Base-by-base conservation (phyloP, 129 eudicot species). In the Pittosporum tobira region DNA sequence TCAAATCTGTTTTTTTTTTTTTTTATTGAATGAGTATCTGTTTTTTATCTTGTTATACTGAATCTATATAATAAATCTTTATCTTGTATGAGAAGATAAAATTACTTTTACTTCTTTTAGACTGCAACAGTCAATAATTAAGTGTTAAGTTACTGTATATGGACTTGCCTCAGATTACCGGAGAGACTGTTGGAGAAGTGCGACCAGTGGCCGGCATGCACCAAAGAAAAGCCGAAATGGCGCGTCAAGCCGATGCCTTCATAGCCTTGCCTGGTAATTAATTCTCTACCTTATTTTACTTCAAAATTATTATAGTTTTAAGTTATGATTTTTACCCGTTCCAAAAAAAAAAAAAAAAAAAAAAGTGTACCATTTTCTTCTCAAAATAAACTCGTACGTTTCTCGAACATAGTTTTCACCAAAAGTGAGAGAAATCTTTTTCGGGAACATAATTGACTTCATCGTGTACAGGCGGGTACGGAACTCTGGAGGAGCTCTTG, bases 191-290 rank as follows among this genome's bases (percentile, higher is more conserved):
- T 11, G 96, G 96, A 57, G 94, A 88, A 64, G 94, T 88, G 34
- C 76, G 75, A 69, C 71, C 90, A 0, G 96, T 88, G 38, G 75
- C 82, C 3, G 77, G 82, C 26, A 88, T 88, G 96, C 96, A 88
- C 61, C 91, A 88, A 65, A 79, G 96, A 23, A 88, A 88, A 65
- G 96, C 96, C 5, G 96, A 88, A 74, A 88, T 88, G 96, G 96
- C 96, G 51, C 83, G 85, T 5, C 94, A 81, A 69, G 90, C 96
- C 3, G 96, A 88, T 62, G 96, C 96, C 7, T 88, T 88, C 48
- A 84, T 88, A 37, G 96, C 96, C 18, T 69, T 88, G 64, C 96
- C 96, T 20, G 96, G 96, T 88, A 72, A 23, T 20, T 6, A 2
- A 14, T 15, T 25, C 3, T 27, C 8, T 16, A 13, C 55, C 7